phyloP scores from a whole-genome alignment of 192 early-diverging fungal species.

The Backusella luteola region DNA sequence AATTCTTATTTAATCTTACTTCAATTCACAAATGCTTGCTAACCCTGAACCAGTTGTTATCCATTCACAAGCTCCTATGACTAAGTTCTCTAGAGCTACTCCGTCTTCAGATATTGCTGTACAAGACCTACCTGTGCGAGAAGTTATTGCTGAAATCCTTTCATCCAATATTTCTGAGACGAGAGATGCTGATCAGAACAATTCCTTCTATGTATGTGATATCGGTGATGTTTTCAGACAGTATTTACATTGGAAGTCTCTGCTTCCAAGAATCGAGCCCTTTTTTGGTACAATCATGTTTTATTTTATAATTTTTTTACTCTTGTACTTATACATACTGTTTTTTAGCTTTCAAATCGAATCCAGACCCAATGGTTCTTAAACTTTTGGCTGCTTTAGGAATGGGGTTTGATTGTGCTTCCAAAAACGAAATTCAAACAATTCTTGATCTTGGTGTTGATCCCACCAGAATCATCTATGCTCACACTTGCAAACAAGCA shows the following conservation, averaged over 20 bases:
- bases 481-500: constrained; percentile 84
- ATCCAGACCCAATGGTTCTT: constrained; percentile 86
- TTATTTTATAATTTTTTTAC: not conserved
- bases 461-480: constrained; percentile 86
- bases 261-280: constrained; percentile 92
- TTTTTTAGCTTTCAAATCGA: constrained; percentile 89
- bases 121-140: constrained; percentile 11
- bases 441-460: constrained; percentile 73
- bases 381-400: constrained; percentile 78
- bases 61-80: not conserved
- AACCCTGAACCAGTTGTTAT: constrained; percentile 24
- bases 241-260: constrained; percentile 75
- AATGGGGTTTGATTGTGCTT: constrained; percentile 97
- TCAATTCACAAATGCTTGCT: constrained; percentile 16
- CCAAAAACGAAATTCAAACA: constrained; percentile 86
- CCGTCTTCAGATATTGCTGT: not conserved
- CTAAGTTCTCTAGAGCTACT: not conserved
- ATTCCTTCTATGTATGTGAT: constrained; percentile 96
- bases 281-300: constrained; percentile 78
- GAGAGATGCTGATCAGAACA: constrained; percentile 63
- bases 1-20: not conserved
- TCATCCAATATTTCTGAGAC: constrained; percentile 34
- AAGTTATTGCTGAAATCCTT: constrained; percentile 36
- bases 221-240: constrained; percentile 90
- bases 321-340: not conserved